Base-by-base conservation (phyloP, 1,139 yeast species). In the Lodderomyces margitis region DNA sequence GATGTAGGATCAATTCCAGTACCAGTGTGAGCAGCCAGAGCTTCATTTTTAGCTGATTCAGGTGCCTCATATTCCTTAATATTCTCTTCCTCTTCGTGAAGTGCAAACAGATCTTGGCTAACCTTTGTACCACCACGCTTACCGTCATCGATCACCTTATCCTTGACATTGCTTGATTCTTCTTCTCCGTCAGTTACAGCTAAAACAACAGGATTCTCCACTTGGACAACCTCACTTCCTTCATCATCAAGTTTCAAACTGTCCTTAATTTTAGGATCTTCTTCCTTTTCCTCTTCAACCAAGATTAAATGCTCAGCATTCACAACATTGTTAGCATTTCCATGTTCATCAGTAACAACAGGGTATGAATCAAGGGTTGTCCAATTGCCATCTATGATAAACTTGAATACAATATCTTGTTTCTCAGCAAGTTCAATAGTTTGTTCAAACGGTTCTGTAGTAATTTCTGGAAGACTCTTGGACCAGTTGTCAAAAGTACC, bases 401-500 rank as follows among this genome's bases (percentile, higher is more conserved):
- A 72, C 51, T 72, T 64, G 41, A 64, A 64, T 11, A 55, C 52
- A 25, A 70, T 45, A 39, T 62, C 58, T 33, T 61, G 49, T 38
- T 54, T 50, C 20, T 52, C 48, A 28, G 49, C 44, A 17, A 66
- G 53, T 34, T 48, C 54, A 21, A 66, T 46, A 12, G 40, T 35
- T 5, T 46, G 44, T 23, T 31, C 31, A 37, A 40, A 40, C 31
- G 43, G 46, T 20, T 43, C 46, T 12, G 38, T 21, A 7, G 53
- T 49, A 10, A 45, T 31, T 27, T 43, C 39, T 9, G 51, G 53
- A 28, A 48, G 52, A 9, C 56, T 50, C 42, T 58, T 53, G 14
- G 63, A 48, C 77, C 78, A 72, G 41, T 64, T 50, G 45, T 71
- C 75, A 49, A 71, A 72, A 43, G 56, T 63, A 4, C 78, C 78